These are phyloP conservation scores for Pyrenochaeta sp. DNA, from an alignment of 2,329 filamentous ascomycete species.

Conservation along the genomic window DNA sequence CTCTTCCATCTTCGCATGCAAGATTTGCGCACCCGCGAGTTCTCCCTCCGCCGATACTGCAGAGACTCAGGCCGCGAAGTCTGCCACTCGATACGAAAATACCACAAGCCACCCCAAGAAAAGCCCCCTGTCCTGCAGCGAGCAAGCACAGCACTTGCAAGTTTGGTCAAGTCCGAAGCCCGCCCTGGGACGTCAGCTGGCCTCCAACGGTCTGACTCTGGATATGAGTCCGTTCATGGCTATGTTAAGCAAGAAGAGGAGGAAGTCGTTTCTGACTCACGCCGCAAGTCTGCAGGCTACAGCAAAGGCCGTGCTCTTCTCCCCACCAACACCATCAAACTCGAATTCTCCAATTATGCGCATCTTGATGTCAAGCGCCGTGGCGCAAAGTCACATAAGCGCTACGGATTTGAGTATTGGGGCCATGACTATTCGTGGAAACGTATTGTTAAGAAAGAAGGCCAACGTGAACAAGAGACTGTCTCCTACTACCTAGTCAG, in stretches of 20 bases:
- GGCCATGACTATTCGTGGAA: constrained; percentile 85
- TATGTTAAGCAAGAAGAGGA: constrained; percentile 23
- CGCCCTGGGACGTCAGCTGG: constrained; percentile 51
- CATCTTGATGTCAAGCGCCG: constrained; percentile 81
- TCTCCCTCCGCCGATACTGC: constrained; percentile 90
- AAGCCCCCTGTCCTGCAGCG: constrained; percentile 62
- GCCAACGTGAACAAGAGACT: constrained; percentile 59
- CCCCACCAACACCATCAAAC: constrained; percentile 80
- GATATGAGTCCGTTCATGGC: constrained; percentile 59
- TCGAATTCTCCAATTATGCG: constrained; percentile 98
- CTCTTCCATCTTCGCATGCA: constrained; percentile 97
- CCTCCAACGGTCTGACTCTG: constrained; percentile 65
- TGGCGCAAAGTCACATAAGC: constrained; percentile 71
- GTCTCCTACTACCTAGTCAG: constrained; percentile 83
- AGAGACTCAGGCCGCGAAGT: constrained; percentile 92
- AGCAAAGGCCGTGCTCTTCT: constrained; percentile 50
- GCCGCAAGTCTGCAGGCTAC: constrained; percentile 44
- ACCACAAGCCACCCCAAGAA: constrained; percentile 62
- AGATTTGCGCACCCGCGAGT: constrained; percentile 83
- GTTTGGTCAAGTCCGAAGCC: constrained; percentile 63
- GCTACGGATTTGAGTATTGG: constrained; percentile 96
- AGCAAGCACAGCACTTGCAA: constrained; percentile 67
- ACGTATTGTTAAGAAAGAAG: constrained; percentile 72
- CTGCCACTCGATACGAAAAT: constrained; percentile 80
- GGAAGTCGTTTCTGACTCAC: constrained; percentile 28